Evolutionary conservation across 805 yeast species (phyloP), one percentile per base, ranked within the genome.

Genomic region (Priceomyces carsonii): DNA sequence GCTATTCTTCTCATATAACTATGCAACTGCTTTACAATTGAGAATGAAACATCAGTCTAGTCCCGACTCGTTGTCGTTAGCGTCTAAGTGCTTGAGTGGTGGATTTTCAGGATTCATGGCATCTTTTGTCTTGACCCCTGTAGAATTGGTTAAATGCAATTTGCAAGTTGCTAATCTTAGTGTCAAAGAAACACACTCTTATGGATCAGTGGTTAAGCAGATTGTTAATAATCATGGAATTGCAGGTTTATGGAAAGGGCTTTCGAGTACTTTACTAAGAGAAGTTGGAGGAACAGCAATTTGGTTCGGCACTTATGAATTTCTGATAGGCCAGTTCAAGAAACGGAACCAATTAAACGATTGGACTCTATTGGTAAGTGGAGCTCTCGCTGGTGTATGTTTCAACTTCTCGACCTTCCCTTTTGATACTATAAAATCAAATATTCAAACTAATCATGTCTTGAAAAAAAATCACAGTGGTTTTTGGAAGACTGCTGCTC

Each of bases 261-360:
- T 89, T 46, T 66, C 80, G 0, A 81, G 93, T 14, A 90, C 98
- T 0, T 61, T 87, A 31, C 44, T 85, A 2, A 73, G 97, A 49
- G 98, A 90, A 55, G 73, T 86, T 24, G 82, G 89, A 18, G 97
- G 97, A 6, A 85, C 96, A 2, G 86, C 95, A 3, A 81, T 91
- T 2, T 90, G 97, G 97, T 90, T 90, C 63, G 91, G 95, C 0
- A 77, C 93, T 12, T 89, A 89, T 57, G 96, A 89, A 54, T 61
- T 71, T 29, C 62, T 74, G 6, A 56, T 65, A 14, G 48, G 49
- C 1, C 44, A 51, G n/a, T 63, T 77, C 43, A 67, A 69, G 39
- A 25, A 39, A 18, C 33, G 23, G 7, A 40, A 42, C 22, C 14
- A 39, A 15, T 36, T 41, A 35, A 34, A 55, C 42, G 43, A 40